These are phyloP conservation scores for Fusarium sp. DNA, from an alignment of 2,329 filamentous ascomycete genomes.

Conservation along the genomic window DNA sequence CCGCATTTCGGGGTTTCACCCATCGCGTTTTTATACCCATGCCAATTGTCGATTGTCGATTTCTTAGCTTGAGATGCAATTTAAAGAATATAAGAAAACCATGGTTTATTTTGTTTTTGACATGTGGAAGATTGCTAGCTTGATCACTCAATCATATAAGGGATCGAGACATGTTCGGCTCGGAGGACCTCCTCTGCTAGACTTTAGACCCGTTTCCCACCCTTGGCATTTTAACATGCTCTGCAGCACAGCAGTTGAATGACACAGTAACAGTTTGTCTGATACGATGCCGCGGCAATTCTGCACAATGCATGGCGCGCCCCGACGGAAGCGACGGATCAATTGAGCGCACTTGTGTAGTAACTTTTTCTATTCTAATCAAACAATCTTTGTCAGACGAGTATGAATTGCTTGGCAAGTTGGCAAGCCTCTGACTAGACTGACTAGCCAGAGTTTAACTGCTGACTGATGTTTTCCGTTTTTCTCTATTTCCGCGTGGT, in stretches of 20 bases:
- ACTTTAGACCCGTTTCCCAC: not conserved
- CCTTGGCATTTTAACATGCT: too few relatives aligned
- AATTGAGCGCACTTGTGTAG: not conserved
- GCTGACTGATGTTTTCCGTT: conserved; percentile 18
- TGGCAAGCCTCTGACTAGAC: conserved; percentile 3
- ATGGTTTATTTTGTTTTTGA: not conserved
- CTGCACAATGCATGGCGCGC: conserved; percentile 19
- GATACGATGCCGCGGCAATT: conserved; percentile 32
- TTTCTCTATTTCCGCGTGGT: conserved; percentile 13
- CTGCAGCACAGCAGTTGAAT: not conserved
- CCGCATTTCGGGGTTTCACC: not conserved
- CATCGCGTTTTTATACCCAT: not conserved
- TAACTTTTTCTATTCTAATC: not conserved
- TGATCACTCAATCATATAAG: conserved; percentile 28
- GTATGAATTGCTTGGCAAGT: conserved; percentile 19
- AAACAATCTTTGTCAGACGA: conserved; percentile 35
- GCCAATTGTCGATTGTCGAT: conserved; percentile 10
- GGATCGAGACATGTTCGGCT: conserved; percentile 17
- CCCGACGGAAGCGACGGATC: conserved; percentile 30
- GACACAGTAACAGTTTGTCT: not conserved
- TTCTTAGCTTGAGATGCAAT: conserved; percentile 2
- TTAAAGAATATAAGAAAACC: not conserved
- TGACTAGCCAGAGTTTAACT: conserved; percentile 4
- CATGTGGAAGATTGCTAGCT: conserved; percentile 2
- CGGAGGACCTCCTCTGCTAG: conserved; percentile 4